Conservation (phyloP, 768 basidiomycete genomes). For the Hypholoma sublateritium region DNA sequence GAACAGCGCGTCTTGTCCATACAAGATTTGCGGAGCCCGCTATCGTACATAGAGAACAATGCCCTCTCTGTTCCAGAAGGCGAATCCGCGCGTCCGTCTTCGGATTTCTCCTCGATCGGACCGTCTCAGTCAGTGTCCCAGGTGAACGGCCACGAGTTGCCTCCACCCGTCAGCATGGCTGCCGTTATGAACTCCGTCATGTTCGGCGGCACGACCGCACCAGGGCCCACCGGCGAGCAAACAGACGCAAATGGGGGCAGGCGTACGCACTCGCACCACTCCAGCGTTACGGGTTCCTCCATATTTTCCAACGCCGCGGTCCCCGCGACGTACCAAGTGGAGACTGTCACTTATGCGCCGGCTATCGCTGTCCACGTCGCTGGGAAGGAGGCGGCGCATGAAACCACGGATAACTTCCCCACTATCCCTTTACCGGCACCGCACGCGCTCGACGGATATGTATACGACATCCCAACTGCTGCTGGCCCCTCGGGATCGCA, state of each 20-base stretch:
- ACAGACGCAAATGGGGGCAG: background rate
- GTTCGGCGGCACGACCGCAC: conserved; percentile 6
- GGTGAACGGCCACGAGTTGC: conserved; percentile 27
- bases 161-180: conserved; percentile 9
- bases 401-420: conserved; percentile 8
- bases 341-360: conserved; percentile 24
- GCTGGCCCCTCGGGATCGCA: conserved; percentile 6
- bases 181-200: conserved; percentile 16
- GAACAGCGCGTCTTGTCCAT: conserved; percentile 2
- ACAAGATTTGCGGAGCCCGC: too few relatives aligned
- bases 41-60: background rate
- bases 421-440: conserved; percentile 47
- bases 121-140: conserved; percentile 82
- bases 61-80: background rate
- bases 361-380: conserved; percentile 21
- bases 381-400: background rate
- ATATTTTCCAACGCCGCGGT: conserved; percentile 14
- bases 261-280: conserved; percentile 12
- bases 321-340: conserved; percentile 19
- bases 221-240: conserved; percentile 6
- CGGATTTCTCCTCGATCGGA: conserved; percentile 64
- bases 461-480: conserved; percentile 27
- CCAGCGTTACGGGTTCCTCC: conserved; percentile 17
- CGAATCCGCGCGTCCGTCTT: conserved; percentile 31
- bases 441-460: conserved; percentile 32